phyloP scores from a whole-genome alignment of 371 early-diverging fungal genomes.

The Mortierella sp. region DNA sequence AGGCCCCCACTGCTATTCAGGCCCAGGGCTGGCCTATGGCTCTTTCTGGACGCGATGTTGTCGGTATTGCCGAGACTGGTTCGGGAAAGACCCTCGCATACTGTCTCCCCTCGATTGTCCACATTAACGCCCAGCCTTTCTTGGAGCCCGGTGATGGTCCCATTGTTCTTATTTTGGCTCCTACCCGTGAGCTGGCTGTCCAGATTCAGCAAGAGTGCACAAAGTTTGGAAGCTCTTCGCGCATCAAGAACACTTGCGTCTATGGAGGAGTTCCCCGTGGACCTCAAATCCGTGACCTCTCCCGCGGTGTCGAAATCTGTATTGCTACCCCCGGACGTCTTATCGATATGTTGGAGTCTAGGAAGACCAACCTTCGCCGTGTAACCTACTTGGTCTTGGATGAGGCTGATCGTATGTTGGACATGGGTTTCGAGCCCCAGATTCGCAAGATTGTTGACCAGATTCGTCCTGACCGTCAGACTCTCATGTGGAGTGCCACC shows the following conservation, averaged over 20 bases:
- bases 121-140: slow-evolving; percentile 98
- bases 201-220: slow-evolving; percentile 96
- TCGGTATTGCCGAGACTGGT: slow-evolving; percentile 99
- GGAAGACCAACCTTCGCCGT: slow-evolving; percentile 92
- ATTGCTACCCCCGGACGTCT: slow-evolving; percentile 99
- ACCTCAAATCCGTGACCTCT: slow-evolving; percentile 94
- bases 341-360: slow-evolving; percentile 96
- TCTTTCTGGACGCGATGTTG: slow-evolving; percentile 97
- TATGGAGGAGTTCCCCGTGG: slow-evolving; percentile 98
- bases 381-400: slow-evolving; percentile 99
- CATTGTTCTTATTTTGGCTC: slow-evolving; percentile 94
- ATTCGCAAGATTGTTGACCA: slow-evolving; percentile 99
- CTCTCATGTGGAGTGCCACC: slow-evolving; percentile 99
- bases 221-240: slow-evolving; percentile 91
- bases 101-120: slow-evolving; percentile 97
- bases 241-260: slow-evolving; percentile 95
- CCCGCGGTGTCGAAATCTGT: slow-evolving; percentile 95
- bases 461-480: slow-evolving; percentile 99
- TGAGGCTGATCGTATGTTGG: slow-evolving; percentile 92
- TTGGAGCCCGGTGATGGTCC: slow-evolving; percentile 98
- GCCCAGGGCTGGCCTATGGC: slow-evolving; percentile 99
- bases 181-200: slow-evolving; percentile 95
- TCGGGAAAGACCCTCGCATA: slow-evolving; percentile 99
- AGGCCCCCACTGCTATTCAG: slow-evolving; percentile 97
- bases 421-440: slow-evolving; percentile 99